Conservation (phyloP, 345 rosid genomes). For the Psidium friedrichsthalianum region DNA sequence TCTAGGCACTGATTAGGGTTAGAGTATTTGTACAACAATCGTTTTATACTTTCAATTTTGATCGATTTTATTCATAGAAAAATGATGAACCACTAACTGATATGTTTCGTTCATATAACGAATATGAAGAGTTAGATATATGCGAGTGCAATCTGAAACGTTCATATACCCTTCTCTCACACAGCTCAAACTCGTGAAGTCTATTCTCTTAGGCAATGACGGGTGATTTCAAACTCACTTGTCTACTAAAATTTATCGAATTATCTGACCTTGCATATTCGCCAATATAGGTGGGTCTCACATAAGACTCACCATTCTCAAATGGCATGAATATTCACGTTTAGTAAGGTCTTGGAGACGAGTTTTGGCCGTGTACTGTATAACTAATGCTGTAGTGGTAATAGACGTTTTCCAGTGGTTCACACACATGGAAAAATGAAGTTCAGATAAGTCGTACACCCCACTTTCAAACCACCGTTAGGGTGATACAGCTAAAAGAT, state of each 20-base stretch:
- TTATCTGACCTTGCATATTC: neutral
- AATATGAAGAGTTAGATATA: neutral
- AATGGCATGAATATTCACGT: neutral
- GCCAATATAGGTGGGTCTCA: neutral
- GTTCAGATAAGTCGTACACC: neutral
- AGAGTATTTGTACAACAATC: neutral
- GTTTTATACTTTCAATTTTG: neutral
- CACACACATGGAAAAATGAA: neutral
- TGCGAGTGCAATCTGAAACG: neutral
- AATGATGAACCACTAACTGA: neutral
- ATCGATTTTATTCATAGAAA: neutral
- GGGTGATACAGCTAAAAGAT: neutral
- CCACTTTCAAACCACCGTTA: neutral
- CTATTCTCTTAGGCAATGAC: neutral
- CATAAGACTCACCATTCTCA: neutral
- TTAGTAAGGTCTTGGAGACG: neutral
- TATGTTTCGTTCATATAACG: neutral
- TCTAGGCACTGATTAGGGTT: neutral
- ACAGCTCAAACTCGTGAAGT: neutral
- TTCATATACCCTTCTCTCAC: neutral
- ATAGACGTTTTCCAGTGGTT: neutral
- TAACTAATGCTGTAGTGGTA: neutral
- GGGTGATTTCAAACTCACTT: neutral
- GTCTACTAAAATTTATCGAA: neutral
- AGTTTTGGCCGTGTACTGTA: neutral